Base-by-base conservation (phyloP, 2,329 filamentous ascomycete genomes). In the Botrytis deweyae region DNA sequence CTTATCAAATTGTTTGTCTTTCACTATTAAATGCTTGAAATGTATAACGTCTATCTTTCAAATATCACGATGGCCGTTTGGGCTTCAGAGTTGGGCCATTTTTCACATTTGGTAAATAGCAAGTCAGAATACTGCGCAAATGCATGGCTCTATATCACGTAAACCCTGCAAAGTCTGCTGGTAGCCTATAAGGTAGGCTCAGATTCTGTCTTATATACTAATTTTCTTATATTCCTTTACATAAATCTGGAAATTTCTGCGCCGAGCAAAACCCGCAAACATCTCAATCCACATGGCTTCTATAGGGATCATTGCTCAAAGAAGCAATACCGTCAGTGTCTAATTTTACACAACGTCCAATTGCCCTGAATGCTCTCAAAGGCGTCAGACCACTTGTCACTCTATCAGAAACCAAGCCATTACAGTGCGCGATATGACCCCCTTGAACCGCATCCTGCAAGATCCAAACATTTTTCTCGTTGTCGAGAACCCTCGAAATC, bases 191-290 rank as follows among this genome's bases (percentile, higher is more conserved):
- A 40, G 5, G 59, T 62, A n/a, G 36, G 12, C 12, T 62, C 8
- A 22, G 12, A 4, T 40, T 62, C 22, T n/a, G 22, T 9, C 22
- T 2, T 40, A 9, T 40, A 62, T 40, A 62, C 20, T 25, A 8
- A n/a, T 62, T n/a, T 25, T 38, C 10, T 10, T 25, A n/a, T n/a
- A n/a, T 1, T 3, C 5, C 36, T 40, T 62, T 1, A 4, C 22
- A 16, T 25, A 12, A 1, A 25, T 2, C 36, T 16, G 2, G 36
- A 1, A n/a, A 12, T n/a, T n/a, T 2, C n/a, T 14, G 16, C 22
- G 12, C 20, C 22, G 16, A 9, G 4, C 5, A 62, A 62, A 62
- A 62, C 3, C 3, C 5, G 22, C 12, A 8, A 62, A 25, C 59
- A 6, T 25, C 4, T 62, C 5, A 62, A 62, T 40, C 36, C 12